Evolutionary conservation across 371 early-diverging fungal species (phyloP).

Genomic region (Rhizopus arrhizus): DNA sequence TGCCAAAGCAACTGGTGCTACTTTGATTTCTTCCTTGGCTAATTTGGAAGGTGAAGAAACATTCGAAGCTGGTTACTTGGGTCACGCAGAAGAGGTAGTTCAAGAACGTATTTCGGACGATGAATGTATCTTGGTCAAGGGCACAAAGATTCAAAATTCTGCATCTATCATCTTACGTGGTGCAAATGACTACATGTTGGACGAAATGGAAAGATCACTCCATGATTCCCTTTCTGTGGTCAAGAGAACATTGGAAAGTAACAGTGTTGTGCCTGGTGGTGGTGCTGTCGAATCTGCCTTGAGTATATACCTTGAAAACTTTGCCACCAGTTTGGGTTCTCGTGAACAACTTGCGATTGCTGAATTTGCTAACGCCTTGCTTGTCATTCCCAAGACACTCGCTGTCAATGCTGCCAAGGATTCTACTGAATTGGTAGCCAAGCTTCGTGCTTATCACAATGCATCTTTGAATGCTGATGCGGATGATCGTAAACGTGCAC

Average conservation of each 20-base stretch:
- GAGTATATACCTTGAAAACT: conserved; percentile 97
- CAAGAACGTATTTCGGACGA: conserved; percentile 98
- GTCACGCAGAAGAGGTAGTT: conserved; percentile 94
- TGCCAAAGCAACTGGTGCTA: conserved; percentile 97
- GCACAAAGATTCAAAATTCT: conserved; percentile 89
- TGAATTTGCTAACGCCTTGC: conserved; percentile 96
- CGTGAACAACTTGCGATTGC: conserved; percentile 98
- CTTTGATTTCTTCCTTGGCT: conserved; percentile 94
- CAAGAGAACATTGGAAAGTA: conserved; percentile 97
- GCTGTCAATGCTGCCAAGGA: conserved; percentile 99
- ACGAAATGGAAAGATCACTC: conserved; percentile 99
- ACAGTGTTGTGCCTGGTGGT: conserved; percentile 98
- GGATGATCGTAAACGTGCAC: conserved; percentile 71
- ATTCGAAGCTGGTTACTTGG: conserved; percentile 76
- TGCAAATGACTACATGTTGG: conserved; percentile 98
- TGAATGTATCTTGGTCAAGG: conserved; percentile 96
- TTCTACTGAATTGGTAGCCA: conserved; percentile 95
- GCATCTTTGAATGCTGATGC: conserved; percentile 73
- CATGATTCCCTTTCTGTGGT: conserved; percentile 98
- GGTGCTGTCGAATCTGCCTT: conserved; percentile 99
- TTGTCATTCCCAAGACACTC: conserved; percentile 97
- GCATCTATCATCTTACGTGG: conserved; percentile 97
- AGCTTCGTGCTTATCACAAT: conserved; percentile 94
- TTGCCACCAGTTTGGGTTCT: conserved; percentile 85
- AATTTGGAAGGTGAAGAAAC: conserved; percentile 98